phyloP scores from a whole-genome alignment of 2,329 filamentous ascomycete species.

The Colletotrichum viniferum region DNA sequence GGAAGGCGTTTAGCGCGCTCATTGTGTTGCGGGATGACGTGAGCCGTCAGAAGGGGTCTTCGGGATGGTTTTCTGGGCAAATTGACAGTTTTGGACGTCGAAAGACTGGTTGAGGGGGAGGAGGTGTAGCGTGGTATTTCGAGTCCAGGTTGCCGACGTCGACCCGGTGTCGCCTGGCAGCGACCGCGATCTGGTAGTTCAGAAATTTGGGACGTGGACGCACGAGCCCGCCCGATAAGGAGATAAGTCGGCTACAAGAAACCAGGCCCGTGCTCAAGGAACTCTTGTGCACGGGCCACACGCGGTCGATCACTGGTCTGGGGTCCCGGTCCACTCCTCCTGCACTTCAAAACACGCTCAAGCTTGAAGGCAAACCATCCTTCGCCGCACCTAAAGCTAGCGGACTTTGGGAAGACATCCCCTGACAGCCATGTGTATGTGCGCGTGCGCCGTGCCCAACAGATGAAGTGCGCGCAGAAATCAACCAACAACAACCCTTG shows the following conservation, averaged over 20 bases:
- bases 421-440: neutral
- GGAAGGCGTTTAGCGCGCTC: conserved; percentile 47
- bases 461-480: neutral
- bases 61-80: neutral
- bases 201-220: conserved; percentile 12
- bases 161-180: neutral
- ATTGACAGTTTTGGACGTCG: neutral
- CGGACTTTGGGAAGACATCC: neutral
- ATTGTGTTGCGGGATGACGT: conserved; percentile 22
- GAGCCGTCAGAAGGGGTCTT: too few species aligned
- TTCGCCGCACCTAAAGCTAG: neutral
- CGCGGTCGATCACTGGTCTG: conserved; percentile 4
- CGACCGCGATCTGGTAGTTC: neutral
- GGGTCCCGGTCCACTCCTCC: neutral
- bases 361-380: neutral
- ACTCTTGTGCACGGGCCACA: neutral
- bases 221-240: conserved; percentile 12
- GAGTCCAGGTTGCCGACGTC: neutral
- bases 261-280: neutral
- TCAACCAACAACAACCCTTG: neutral
- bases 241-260: conserved; percentile 16
- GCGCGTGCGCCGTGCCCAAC: neutral
- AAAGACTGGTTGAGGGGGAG: neutral
- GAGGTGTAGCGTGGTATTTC: neutral
- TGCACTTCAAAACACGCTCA: neutral